Conservation (phyloP, 2,329 filamentous ascomycete genomes). For the Epicoccum sorghinum region DNA sequence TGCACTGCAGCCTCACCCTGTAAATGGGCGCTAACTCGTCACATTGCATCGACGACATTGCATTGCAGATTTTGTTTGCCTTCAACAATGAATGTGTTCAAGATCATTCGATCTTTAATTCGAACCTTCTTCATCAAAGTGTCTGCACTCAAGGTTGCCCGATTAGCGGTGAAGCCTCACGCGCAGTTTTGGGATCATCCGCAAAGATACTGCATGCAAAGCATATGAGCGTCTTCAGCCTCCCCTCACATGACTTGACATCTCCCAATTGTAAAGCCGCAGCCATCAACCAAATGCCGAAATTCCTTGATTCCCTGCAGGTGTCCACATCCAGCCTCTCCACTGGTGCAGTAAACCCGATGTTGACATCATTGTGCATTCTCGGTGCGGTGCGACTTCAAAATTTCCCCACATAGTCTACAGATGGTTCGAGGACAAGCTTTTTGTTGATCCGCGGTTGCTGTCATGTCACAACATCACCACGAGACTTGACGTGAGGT, state of each 20-base stretch:
- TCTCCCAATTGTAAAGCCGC: not conserved
- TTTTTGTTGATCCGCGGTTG: conserved; percentile 1
- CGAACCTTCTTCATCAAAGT: not conserved
- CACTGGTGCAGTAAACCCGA: not conserved
- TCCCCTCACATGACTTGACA: not conserved
- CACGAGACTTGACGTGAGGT: not conserved
- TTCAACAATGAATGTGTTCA: not conserved
- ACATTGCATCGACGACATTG: conserved; percentile 6
- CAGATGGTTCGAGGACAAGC: conserved; percentile 2
- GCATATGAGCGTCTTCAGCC: not conserved
- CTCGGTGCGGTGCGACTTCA: not conserved
- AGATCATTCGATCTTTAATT: not conserved
- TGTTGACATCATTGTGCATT: conserved; percentile 18
- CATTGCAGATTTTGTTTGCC: not conserved
- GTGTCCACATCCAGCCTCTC: not conserved
- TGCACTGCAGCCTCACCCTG: conserved; percentile 11
- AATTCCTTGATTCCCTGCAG: conserved; percentile 1
- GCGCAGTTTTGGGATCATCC: not conserved
- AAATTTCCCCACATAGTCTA: conserved; percentile 12
- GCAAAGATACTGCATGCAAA: not conserved
- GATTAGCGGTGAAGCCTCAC: conserved; percentile 18
- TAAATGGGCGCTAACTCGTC: conserved; percentile 3
- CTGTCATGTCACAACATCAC: conserved; percentile 8
- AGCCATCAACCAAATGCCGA: conserved; percentile 3
- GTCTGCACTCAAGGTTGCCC: not conserved